Base-by-base conservation (phyloP, 257 asterid genomes). In the Nicotiana sylvestris region DNA sequence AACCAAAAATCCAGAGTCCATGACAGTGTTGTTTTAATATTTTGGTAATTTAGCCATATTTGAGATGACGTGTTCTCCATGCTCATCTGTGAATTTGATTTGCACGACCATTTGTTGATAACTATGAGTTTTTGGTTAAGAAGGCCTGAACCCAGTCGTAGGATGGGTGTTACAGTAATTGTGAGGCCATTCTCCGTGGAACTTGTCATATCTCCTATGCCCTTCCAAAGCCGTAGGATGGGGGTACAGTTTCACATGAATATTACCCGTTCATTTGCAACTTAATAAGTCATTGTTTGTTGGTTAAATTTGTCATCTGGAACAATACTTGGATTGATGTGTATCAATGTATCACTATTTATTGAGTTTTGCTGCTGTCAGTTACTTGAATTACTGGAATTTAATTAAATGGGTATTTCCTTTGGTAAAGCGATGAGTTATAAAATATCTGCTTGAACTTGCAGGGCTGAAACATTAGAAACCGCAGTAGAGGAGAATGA, bases 1-100 rank as follows among this genome's bases (percentile, higher is more conserved):
- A 95, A 95, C 94, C 98, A 95, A 88, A 95, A 95, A 85, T 89
- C 95, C 49, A 90, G 98, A 79, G 98, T 93, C 82, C 98, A 95
- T 29, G 98, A 95, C 33, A 95, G 98, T 58, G 98, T 95, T 65
- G 98, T 95, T 74, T 92, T 93, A 86, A 93, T 93, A 81, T 95
- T 95, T 89, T 95, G 91, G 90, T 74, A 16, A 76, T 29, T 51
- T 51, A 51, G 64, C 64, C 80, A 76, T 76, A 27, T 76, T 76
- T 76, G 46, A 51, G 64, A 76, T 76, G 46, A 51, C 15, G 80
- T 51, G 29, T 39, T 51, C 80, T 76, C 80, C 62, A 15, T 76
- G 17, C 17, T 76, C 60, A 18, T 76, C 64, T 53, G 65, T 76
- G 51, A 51, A 76, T 49, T 74, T 51, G 80, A 51, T 76, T 76